phyloP scores from a whole-genome alignment of 73 alveolate species.

The Paramecium sexaurelia region DNA sequence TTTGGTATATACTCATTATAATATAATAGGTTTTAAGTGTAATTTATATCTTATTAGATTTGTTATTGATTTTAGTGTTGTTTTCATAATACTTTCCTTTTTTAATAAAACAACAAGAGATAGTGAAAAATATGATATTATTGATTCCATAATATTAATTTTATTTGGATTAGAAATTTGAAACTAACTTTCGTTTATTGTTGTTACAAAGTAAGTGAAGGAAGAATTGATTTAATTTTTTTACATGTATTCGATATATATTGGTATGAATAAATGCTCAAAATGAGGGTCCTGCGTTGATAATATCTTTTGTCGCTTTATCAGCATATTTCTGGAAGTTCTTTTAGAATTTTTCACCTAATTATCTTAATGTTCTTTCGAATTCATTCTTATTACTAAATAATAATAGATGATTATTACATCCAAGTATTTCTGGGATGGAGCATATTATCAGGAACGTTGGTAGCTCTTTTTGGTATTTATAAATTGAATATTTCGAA shows the following conservation, averaged over 20 bases:
- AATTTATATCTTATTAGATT: not conserved
- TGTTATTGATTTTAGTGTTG: not conserved
- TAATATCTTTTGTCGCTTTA: slow-evolving; percentile 57
- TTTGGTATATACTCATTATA: not conserved
- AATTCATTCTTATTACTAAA: slow-evolving; percentile 45
- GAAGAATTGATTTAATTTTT: not conserved
- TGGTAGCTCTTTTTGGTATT: slow-evolving; percentile 86
- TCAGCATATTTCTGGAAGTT: slow-evolving; percentile 58
- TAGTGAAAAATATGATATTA: not conserved
- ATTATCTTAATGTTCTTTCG: slow-evolving; percentile 17
- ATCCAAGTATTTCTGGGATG: slow-evolving; percentile 84
- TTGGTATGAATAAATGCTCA: not conserved
- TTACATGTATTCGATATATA: not conserved
- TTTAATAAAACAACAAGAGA: not conserved
- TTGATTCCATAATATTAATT: not conserved
- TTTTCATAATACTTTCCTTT: not conserved
- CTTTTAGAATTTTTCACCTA: slow-evolving; percentile 64
- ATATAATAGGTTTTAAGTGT: not conserved
- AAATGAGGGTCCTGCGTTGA: slow-evolving; percentile 63
- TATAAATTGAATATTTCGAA: slow-evolving; percentile 80
- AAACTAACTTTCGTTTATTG: not conserved
- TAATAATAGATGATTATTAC: not conserved
- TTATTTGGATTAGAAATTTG: slow-evolving; percentile 27
- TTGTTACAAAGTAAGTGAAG: not conserved
- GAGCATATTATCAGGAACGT: slow-evolving; percentile 83